A percentile compares a stretch with the other conserved stretches of the same genome.
These are phyloP conservation scores for Citrullus mucosospermus DNA, from an alignment of 306 rosid species.

Conservation along the genomic window DNA sequence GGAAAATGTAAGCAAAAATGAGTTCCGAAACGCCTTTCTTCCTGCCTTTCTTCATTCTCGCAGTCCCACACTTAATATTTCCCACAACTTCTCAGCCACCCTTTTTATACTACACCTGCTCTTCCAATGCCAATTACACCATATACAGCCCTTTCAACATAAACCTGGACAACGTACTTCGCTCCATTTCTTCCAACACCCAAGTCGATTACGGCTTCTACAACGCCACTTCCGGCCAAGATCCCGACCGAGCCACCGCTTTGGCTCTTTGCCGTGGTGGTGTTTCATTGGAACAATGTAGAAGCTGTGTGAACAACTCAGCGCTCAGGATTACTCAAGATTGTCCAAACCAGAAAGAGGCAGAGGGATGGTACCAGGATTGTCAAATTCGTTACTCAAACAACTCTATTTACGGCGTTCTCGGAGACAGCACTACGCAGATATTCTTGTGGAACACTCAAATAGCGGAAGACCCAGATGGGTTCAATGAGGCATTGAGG, in stretches of 20 bases:
- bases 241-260: not conserved
- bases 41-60: no score
- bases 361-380: not conserved
- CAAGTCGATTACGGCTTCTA: not conserved
- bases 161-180: not conserved
- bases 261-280: not conserved
- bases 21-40: no score
- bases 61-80: no score
- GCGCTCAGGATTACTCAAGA: not conserved
- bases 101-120: not conserved
- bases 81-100: not conserved
- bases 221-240: not conserved
- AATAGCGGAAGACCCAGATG: not conserved
- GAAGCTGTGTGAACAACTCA: not conserved
- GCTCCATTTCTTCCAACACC: not conserved
- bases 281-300: not conserved
- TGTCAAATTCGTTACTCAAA: constrained; percentile 17
- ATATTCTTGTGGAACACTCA: accelerated
- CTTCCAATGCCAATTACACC: not conserved
- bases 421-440: not conserved
- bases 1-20: no score
- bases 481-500: not conserved
- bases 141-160: not conserved
- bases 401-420: not conserved
- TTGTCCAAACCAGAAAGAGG: constrained; percentile 16